Conservation (phyloP, 441 rosid genomes). For the Gossypium aridum region DNA sequence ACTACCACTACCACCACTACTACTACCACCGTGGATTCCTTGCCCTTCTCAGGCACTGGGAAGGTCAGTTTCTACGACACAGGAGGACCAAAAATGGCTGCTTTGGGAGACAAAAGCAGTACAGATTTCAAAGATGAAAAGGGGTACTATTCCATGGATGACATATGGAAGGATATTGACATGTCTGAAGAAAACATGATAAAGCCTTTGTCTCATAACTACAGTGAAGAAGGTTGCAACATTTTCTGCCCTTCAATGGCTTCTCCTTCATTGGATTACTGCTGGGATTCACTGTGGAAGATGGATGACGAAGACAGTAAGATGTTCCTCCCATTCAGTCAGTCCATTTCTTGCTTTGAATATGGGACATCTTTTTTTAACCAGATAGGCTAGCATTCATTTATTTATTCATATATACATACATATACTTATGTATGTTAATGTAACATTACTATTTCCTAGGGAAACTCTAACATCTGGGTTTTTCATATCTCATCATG, state of each 20-base stretch:
- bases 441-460: conserved; percentile 21
- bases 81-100: conserved; percentile 37
- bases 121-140: conserved; percentile 35
- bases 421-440: not conserved
- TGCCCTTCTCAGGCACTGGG: conserved; percentile 29
- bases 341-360: conserved; percentile 32
- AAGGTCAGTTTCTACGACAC: conserved; percentile 64
- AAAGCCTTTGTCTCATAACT: conserved; percentile 44
- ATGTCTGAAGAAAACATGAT: conserved; percentile 37
- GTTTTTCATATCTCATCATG: conserved; percentile 15
- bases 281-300: conserved; percentile 57
- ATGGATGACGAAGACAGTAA: conserved; percentile 54
- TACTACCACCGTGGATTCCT: conserved; percentile 35
- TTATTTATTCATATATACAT: conserved; percentile 36
- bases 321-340: conserved; percentile 37
- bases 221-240: conserved; percentile 38
- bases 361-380: conserved; percentile 31
- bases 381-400: conserved; percentile 50
- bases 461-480: conserved; percentile 36
- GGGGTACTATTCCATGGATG: conserved; percentile 62
- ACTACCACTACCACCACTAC: conserved; percentile 5
- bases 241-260: conserved; percentile 41
- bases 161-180: conserved; percentile 92
- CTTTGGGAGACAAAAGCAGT: conserved; percentile 27
- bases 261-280: conserved; percentile 61